A percentile compares a stretch with the other conserved stretches of the same genome.
Evolutionary conservation across 2,329 filamentous ascomycete genomes (phyloP).

Genomic region (Sclerotinia spermophila): DNA sequence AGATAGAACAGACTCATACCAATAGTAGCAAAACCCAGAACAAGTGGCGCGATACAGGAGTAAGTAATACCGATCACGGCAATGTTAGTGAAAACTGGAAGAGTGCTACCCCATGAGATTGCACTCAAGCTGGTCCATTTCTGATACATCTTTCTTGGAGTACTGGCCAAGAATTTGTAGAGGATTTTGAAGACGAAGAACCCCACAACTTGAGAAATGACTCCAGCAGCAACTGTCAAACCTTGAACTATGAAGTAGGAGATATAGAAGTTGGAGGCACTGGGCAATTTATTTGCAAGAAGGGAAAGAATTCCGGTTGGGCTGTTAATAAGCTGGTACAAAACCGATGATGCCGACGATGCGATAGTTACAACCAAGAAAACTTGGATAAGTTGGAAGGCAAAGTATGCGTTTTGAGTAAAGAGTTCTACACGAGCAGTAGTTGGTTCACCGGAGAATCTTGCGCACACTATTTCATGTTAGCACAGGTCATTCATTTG

Average conservation of each 20-base stretch:
- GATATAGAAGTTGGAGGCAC: slow-evolving; percentile 89
- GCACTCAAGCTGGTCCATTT: slow-evolving; percentile 72
- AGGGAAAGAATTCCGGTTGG: slow-evolving; percentile 60
- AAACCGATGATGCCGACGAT: slow-evolving; percentile 71
- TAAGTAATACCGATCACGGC: slow-evolving; percentile 80
- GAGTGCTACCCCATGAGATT: slow-evolving; percentile 78
- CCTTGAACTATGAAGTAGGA: slow-evolving; percentile 94
- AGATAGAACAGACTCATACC: slow-evolving; percentile 80
- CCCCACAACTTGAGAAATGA: slow-evolving; percentile 70
- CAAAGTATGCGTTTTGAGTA: slow-evolving; percentile 88
- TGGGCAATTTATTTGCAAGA: slow-evolving; percentile 71
- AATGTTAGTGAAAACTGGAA: slow-evolving; percentile 79
- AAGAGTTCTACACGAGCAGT: slow-evolving; percentile 78
- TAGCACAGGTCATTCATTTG: slow-evolving; percentile 15
- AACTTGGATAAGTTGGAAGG: slow-evolving; percentile 85
- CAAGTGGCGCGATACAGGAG: slow-evolving; percentile 78
- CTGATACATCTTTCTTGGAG: slow-evolving; percentile 74
- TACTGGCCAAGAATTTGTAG: slow-evolving; percentile 71
- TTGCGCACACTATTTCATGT: slow-evolving; percentile 62
- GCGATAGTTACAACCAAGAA: slow-evolving; percentile 84
- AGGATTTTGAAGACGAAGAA: slow-evolving; percentile 71
- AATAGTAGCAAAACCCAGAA: slow-evolving; percentile 75
- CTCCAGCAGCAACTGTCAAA: slow-evolving; percentile 69
- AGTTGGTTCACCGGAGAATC: slow-evolving; percentile 75
- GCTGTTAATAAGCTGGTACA: slow-evolving; percentile 57